These are phyloP conservation scores for Plasmodium berghei DNA, from an alignment of 169 alveolate genomes.

Conservation along the genomic window DNA sequence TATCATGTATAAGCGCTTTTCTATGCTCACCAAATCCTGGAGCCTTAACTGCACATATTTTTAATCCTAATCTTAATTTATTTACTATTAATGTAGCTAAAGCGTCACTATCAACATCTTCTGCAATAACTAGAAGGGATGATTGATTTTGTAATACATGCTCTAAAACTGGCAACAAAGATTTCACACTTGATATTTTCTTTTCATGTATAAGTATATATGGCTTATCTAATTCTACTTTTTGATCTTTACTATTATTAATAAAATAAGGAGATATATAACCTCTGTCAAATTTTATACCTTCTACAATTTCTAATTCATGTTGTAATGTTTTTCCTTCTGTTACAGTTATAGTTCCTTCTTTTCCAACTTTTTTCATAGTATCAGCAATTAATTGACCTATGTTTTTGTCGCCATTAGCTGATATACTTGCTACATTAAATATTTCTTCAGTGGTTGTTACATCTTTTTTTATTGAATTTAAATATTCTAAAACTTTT, in stretches of 20 bases:
- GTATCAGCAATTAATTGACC: slow-evolving; percentile 98
- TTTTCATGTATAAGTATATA: slow-evolving; percentile 95
- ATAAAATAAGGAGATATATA: slow-evolving; percentile 99
- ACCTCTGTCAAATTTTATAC: slow-evolving; percentile 98
- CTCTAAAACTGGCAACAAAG: slow-evolving; percentile 96
- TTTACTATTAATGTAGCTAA: slow-evolving; percentile 98
- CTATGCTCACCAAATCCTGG: slow-evolving; percentile 99
- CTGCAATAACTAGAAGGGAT: slow-evolving; percentile 97
- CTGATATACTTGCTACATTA: slow-evolving; percentile 99
- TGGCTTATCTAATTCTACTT: slow-evolving; percentile 97
- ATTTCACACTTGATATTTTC: slow-evolving; percentile 93
- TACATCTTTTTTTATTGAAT: slow-evolving; percentile 84
- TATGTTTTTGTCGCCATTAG: slow-evolving; percentile 97
- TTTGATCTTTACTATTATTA: slow-evolving; percentile 96
- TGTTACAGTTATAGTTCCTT: slow-evolving; percentile 98
- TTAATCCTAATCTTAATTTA: slow-evolving; percentile 97
- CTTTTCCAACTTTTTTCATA: slow-evolving; percentile 97
- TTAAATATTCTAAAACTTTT: slow-evolving; percentile 82
- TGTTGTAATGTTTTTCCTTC: slow-evolving; percentile 98
- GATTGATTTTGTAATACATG: slow-evolving; percentile 94
- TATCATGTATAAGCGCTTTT: slow-evolving; percentile 95
- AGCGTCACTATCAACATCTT: slow-evolving; percentile 99
- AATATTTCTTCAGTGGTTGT: slow-evolving; percentile 87
- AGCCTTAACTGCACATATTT: slow-evolving; percentile 98
- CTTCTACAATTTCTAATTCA: slow-evolving; percentile 99